Evolutionary conservation across 2,329 filamentous ascomycete species (phyloP).

Genomic region (Arthrobotrys iridis): DNA sequence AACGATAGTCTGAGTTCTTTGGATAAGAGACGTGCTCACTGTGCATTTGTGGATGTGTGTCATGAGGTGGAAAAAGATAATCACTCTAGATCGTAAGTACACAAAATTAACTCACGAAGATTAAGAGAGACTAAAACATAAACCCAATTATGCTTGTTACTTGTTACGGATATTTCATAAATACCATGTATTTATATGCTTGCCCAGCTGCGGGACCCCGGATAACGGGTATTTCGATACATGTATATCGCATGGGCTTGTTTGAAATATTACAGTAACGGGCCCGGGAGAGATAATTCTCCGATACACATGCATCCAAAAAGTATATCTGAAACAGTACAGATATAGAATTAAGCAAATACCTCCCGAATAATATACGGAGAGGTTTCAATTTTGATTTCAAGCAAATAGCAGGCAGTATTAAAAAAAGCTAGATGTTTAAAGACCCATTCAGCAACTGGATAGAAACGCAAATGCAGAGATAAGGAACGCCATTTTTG

Average conservation of each 20-base stretch:
- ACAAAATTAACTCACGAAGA: too few relatives aligned
- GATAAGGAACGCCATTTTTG: neutral
- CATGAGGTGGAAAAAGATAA: too few relatives aligned
- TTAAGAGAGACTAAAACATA: too few relatives aligned
- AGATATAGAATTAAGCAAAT: neutral
- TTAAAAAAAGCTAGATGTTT: neutral
- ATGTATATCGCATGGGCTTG: neutral
- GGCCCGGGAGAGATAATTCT: conserved; percentile 6
- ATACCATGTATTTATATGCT: too few relatives aligned
- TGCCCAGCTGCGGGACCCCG: too few relatives aligned
- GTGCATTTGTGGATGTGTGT: too few relatives aligned
- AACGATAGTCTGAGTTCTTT: too few relatives aligned
- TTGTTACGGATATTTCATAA: too few relatives aligned
- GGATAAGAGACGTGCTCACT: too few relatives aligned
- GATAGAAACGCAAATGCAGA: neutral
- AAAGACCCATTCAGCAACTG: neutral
- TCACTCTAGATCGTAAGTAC: too few relatives aligned
- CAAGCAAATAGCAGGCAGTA: neutral
- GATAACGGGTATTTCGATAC: too few relatives aligned
- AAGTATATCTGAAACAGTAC: neutral
- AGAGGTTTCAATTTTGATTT: neutral
- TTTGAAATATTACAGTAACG: neutral
- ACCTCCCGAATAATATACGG: neutral
- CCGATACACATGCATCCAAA: neutral
- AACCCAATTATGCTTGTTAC: too few relatives aligned